Evolutionary conservation across 768 basidiomycete species (phyloP).

Genomic region (Russula lepida): DNA sequence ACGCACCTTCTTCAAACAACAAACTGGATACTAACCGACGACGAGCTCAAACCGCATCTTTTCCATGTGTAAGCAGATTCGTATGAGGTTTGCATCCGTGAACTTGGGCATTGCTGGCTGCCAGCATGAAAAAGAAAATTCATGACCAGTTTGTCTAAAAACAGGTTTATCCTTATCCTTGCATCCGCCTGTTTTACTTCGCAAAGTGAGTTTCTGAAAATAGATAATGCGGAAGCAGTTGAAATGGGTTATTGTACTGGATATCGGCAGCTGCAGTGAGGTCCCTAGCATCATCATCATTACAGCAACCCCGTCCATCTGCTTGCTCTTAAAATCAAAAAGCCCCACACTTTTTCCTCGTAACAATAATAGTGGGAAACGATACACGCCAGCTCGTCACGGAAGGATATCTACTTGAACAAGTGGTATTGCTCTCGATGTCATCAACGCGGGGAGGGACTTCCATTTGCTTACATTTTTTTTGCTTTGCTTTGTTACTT

Average conservation of each 20-base stretch:
- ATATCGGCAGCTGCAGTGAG: slow-evolving; percentile 40
- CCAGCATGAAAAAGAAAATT: not conserved
- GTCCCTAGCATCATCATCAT: slow-evolving; percentile 18
- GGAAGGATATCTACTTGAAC: slow-evolving; percentile 37
- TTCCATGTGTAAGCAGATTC: slow-evolving; percentile 26
- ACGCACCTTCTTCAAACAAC: slow-evolving; percentile 19
- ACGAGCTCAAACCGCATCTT: slow-evolving; percentile 29
- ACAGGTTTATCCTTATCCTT: slow-evolving; percentile 3
- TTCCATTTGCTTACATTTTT: not conserved
- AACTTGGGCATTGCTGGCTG: not conserved
- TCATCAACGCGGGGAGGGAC: not conserved
- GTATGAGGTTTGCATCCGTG: slow-evolving; percentile 22
- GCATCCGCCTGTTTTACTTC: slow-evolving; percentile 1
- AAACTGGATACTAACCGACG: slow-evolving; percentile 27
- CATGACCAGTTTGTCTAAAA: not conserved
- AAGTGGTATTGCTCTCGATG: slow-evolving; percentile 18
- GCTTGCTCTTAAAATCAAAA: not conserved
- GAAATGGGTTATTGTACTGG: slow-evolving; percentile 26
- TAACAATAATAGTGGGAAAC: slow-evolving; percentile 30
- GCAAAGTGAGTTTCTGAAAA: not conserved
- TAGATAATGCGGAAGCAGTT: not conserved
- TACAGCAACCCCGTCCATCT: not conserved
- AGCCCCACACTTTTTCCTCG: not conserved
- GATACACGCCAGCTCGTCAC: slow-evolving; percentile 34
- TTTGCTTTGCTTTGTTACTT: not conserved